phyloP scores from a whole-genome alignment of 176 grass and related monocot species.

The Oryza glaberrima region DNA sequence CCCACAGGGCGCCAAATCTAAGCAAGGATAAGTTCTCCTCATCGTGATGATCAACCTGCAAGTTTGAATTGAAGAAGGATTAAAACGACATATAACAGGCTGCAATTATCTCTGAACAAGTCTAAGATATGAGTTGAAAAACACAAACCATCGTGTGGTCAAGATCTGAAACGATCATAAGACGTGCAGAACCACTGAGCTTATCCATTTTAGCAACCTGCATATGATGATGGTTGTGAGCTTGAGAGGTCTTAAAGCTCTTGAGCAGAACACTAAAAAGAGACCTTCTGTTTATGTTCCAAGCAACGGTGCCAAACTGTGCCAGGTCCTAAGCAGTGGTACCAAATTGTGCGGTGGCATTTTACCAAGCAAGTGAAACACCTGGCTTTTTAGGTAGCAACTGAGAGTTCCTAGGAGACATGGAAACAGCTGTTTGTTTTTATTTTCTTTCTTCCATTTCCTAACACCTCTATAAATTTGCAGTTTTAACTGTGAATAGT shows the following conservation, averaged over 20 bases:
- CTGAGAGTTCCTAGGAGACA: background rate
- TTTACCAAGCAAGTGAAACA: background rate
- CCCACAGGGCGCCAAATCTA: constrained; percentile 80
- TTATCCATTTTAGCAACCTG: constrained; percentile 78
- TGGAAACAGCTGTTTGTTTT: background rate
- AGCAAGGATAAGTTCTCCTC: constrained; percentile 77
- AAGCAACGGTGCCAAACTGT: background rate
- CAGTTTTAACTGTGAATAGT: background rate
- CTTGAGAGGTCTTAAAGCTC: background rate
- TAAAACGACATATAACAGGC: background rate
- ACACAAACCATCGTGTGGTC: constrained; percentile 87
- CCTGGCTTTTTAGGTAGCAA: background rate
- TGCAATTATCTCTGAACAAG: background rate
- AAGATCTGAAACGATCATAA: constrained; percentile 97
- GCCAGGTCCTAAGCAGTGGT: background rate
- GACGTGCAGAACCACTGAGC: constrained; percentile 72
- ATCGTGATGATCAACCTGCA: constrained; percentile 92
- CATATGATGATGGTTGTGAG: background rate
- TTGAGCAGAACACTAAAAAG: background rate
- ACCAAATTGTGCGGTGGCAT: background rate
- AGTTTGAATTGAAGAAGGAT: constrained; percentile 24
- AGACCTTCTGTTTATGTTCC: background rate
- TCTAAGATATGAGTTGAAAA: background rate
- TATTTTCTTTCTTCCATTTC: background rate
- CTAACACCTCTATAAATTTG: background rate